These are phyloP conservation scores for Kwoniella shivajii DNA, from an alignment of 1,284 basidiomycete genomes.

Conservation along the genomic window DNA sequence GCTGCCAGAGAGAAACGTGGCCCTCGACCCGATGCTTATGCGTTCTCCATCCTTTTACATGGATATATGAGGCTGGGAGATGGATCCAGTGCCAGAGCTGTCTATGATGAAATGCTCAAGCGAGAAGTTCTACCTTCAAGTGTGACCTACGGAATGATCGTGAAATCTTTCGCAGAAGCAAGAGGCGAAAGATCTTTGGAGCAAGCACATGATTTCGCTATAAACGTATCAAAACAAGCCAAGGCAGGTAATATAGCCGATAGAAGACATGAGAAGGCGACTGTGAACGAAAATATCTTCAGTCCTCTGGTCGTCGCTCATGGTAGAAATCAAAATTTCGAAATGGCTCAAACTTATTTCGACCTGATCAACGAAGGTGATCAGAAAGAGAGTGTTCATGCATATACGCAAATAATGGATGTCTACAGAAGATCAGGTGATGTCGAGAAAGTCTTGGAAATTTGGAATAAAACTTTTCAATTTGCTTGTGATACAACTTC, in stretches of 20 bases:
- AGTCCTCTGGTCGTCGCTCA: slow-evolving; percentile 42
- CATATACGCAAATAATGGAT: slow-evolving; percentile 71
- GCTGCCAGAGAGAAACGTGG: slow-evolving; percentile 33
- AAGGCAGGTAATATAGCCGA: slow-evolving; percentile 22
- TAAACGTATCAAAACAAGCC: slow-evolving; percentile 28
- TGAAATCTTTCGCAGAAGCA: slow-evolving; percentile 57
- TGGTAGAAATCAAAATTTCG: slow-evolving; percentile 22
- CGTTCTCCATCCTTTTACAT: slow-evolving; percentile 82
- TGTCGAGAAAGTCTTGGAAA: slow-evolving; percentile 61
- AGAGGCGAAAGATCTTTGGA: slow-evolving; percentile 30
- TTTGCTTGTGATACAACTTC: slow-evolving; percentile 51
- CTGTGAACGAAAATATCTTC: slow-evolving; percentile 39
- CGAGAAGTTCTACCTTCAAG: slow-evolving; percentile 70
- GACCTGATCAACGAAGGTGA: slow-evolving; percentile 30
- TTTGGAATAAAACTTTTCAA: slow-evolving; percentile 73
- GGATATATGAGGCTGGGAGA: slow-evolving; percentile 70
- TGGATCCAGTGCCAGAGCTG: slow-evolving; percentile 63
- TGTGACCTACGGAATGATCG: slow-evolving; percentile 71
- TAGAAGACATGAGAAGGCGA: slow-evolving; percentile 21
- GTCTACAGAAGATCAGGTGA: slow-evolving; percentile 69
- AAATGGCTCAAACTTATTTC: slow-evolving; percentile 59
- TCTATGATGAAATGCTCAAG: slow-evolving; percentile 73
- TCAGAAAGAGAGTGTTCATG: slow-evolving; percentile 61
- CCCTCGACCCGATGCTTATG: slow-evolving; percentile 56
- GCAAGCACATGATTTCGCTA: slow-evolving; percentile 46